Conservation (phyloP, 2,329 filamentous ascomycete species). For the Periconia digitata region DNA sequence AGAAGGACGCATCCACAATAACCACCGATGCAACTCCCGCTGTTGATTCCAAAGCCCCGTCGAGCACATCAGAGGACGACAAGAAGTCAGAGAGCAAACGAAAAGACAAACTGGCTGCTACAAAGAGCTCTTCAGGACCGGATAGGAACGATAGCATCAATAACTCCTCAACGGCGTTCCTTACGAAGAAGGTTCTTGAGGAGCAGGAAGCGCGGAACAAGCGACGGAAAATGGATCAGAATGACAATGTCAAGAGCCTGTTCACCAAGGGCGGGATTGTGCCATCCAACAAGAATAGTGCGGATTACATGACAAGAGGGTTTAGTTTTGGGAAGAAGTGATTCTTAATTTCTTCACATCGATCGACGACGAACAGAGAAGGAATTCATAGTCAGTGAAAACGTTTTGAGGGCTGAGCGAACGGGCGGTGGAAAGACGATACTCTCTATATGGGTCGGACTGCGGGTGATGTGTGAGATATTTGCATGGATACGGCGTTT, state of each 20-base stretch:
- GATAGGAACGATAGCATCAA: constrained; percentile 67
- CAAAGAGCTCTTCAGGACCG: not conserved
- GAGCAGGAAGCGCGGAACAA: constrained; percentile 86
- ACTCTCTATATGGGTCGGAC: too few relatives aligned
- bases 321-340: constrained; percentile 43
- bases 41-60: constrained; percentile 1
- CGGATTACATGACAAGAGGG: constrained; percentile 54
- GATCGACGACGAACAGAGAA: not conserved
- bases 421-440: too few relatives aligned
- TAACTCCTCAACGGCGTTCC: constrained; percentile 78
- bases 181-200: constrained; percentile 83
- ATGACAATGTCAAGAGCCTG: constrained; percentile 52
- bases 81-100: constrained; percentile 11
- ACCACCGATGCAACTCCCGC: constrained; percentile 18
- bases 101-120: constrained; percentile 8
- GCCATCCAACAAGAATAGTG: constrained; percentile 43
- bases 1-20: constrained; percentile 45
- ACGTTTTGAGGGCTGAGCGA: not conserved
- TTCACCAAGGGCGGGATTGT: constrained; percentile 46
- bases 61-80: constrained; percentile 23
- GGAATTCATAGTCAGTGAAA: too few relatives aligned
- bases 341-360: not conserved
- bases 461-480: too few relatives aligned
- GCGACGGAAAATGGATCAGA: constrained; percentile 67
- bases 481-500: too few relatives aligned